These are phyloP conservation scores for Avena eriantha DNA, from an alignment of 176 grass and related monocot genomes.

Conservation along the genomic window DNA sequence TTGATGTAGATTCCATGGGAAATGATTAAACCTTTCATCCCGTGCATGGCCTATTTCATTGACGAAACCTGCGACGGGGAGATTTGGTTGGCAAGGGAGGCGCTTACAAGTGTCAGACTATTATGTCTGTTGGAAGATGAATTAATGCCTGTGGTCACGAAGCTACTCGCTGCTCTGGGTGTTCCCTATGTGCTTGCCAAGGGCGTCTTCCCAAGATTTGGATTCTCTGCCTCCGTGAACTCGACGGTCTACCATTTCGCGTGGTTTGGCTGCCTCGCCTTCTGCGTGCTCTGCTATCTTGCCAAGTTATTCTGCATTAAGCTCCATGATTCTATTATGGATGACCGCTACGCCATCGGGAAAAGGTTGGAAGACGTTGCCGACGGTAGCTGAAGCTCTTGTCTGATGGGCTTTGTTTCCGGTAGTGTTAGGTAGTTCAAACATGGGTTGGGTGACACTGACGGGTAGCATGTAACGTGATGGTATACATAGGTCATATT, in stretches of 20 bases:
- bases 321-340: slow-evolving; percentile 55
- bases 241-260: slow-evolving; percentile 48
- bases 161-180: slow-evolving; percentile 53
- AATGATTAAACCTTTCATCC: background rate
- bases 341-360: slow-evolving; percentile 55
- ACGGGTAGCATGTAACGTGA: background rate
- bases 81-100: slow-evolving; percentile 29
- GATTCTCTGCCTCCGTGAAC: slow-evolving; percentile 50
- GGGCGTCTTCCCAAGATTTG: slow-evolving; percentile 46
- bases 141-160: slow-evolving; percentile 40
- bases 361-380: slow-evolving; percentile 49
- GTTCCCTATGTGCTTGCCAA: slow-evolving; percentile 55
- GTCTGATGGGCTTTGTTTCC: background rate
- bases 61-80: slow-evolving; percentile 44
- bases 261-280: slow-evolving; percentile 46
- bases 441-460: background rate
- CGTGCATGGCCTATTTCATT: slow-evolving; percentile 30
- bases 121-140: slow-evolving; percentile 46
- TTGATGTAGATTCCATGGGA: slow-evolving; percentile 39
- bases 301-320: slow-evolving; percentile 35
- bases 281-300: slow-evolving; percentile 34
- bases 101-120: slow-evolving; percentile 41
- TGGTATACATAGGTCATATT: background rate
- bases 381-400: background rate
- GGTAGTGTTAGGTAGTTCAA: background rate